Evolutionary conservation across 768 basidiomycete genomes (phyloP), one percentile per base, ranked within the genome.

Genomic region (Rhodotorula sphaerocarpa): DNA sequence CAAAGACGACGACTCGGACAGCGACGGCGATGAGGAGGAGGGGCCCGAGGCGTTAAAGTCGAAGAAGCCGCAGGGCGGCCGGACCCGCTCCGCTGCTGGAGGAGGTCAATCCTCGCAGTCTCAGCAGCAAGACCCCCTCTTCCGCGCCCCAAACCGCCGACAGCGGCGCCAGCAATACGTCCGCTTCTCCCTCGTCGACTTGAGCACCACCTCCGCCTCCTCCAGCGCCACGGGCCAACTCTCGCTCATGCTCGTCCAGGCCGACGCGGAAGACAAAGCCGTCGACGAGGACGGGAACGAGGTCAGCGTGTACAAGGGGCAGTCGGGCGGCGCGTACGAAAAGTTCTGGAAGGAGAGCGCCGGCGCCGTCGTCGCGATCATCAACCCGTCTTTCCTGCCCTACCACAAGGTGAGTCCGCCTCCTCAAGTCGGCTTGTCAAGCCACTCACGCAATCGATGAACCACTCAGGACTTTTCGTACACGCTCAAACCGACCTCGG

Each of bases 321-420:
- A 93, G 5, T 90, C 89, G 67, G 83, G 84, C 10, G 95, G 95
- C 7, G 92, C 91, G 6, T 97, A 88, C 72, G 95, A 97, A 74
- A 79, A 81, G 53, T 83, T 87, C 77, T 85, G 87, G 52, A 89
- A 88, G 71, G 75, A 93, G 57, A 83, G 83, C 62, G 87, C 90
- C 68, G 95, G 95, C 3, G 86, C 89, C 50, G 91, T 97, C 7
- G 79, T 97, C 44, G 88, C 90, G 2, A 79, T 99, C 45, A 77
- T 97, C 25, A 95, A 93, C 71, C 90, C 95, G 0, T 81, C 80
- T 56, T 82, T 97, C 48, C 77, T 95, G 60, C 88, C 88, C 71
- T 10, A n/a, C 57, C 18, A 61, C 43, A 18, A 50, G n/a, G 59
- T 50, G 3, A 25, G 27, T 25, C 20, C 46, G 20, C 11, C 23